Base-by-base conservation (phyloP, 139 green algal species). In the Diplosphaera chodatii region DNA sequence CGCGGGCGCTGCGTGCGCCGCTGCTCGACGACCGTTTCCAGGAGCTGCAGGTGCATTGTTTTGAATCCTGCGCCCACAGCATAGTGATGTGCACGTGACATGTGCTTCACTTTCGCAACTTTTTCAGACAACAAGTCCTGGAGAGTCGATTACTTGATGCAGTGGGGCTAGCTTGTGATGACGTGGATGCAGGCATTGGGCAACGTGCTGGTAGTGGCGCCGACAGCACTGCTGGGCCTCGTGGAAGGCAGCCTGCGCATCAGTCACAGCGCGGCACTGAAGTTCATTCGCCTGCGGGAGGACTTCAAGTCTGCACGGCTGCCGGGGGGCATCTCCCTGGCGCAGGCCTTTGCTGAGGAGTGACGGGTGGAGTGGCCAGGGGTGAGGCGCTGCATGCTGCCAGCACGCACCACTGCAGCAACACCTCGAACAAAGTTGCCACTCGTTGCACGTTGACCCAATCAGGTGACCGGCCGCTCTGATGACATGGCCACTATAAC, bases 181-280 rank as follows among this genome's bases (percentile, higher is more conserved):
- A 34, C 55, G 27, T 73, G 77, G 32, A 48, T 87, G 67, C 78
- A 75, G 66, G 63, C 74, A 67, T 59, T 89, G 66, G 80, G 82
- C 32, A 91, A 88, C 64, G 67, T 95, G 64, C 84, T 96, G 71
- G 77, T 96, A 21, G 90, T 96, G 34, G 77, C 83, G 18, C 90
- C 90, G 18, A 87, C 88, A 25, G 88, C 80, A 69, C 78, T 96
- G 67, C 79, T 87, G 48, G 82, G 74, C 23, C 71, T 96, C 40
- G 83, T 94, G 33, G 87, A 93, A 59, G 76, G 74, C 34, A 85
- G 70, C 40, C 71, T 94, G 69, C 77, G 82, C 33, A 83, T 90
- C 63, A 68, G 66, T 3, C 83, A 87, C 68, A 56, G 64, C 13
- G 74, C 85, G 13, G 84, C 84, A 16, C 75, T 90, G 30, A 71